Evolutionary conservation across 2,329 filamentous ascomycete species (phyloP).

Genomic region (Colletotrichum liriopes): DNA sequence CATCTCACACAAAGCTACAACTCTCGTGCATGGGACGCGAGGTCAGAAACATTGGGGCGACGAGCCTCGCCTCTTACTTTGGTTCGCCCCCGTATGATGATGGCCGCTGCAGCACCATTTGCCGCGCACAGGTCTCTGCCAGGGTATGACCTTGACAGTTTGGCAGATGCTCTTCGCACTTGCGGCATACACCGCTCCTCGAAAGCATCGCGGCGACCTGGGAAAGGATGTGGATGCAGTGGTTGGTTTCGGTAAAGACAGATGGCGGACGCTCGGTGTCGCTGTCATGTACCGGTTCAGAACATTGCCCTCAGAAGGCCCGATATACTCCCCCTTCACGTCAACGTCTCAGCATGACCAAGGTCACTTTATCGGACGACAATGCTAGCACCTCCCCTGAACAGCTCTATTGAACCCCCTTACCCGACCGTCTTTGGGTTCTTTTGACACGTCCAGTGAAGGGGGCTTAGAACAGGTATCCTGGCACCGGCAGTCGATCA

Average conservation of each 20-base stretch:
- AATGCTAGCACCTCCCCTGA: constrained; percentile 1
- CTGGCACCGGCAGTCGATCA: constrained; percentile 40
- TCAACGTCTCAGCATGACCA: constrained; percentile 39
- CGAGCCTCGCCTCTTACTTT: constrained; percentile 31
- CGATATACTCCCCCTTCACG: constrained; percentile 29
- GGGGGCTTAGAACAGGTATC: constrained; percentile 14
- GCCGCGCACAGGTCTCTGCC: constrained; percentile 22
- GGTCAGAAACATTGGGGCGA: constrained; percentile 27
- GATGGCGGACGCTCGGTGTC: neutral
- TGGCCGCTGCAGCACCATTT: constrained; percentile 20
- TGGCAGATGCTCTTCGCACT: constrained; percentile 29
- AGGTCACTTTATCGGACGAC: constrained; percentile 38
- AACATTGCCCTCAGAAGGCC: constrained; percentile 5
- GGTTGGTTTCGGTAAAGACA: neutral
- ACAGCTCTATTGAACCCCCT: constrained; percentile 5
- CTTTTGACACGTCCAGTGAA: constrained; percentile 18
- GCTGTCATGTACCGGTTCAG: neutral
- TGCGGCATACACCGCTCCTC: constrained; percentile 26
- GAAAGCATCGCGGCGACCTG: neutral
- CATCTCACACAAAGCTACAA: constrained; percentile 39
- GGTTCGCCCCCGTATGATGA: constrained; percentile 11
- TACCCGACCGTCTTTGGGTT: constrained; percentile 6
- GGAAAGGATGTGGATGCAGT: neutral
- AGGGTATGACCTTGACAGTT: constrained; percentile 5
- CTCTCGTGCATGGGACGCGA: constrained; percentile 31